Percentiles rank a stretch among this genome's conserved stretches.
These are phyloP conservation scores for Phyllosticta paracitricarpa DNA, from an alignment of 2,329 filamentous ascomycete species.

Conservation along the genomic window DNA sequence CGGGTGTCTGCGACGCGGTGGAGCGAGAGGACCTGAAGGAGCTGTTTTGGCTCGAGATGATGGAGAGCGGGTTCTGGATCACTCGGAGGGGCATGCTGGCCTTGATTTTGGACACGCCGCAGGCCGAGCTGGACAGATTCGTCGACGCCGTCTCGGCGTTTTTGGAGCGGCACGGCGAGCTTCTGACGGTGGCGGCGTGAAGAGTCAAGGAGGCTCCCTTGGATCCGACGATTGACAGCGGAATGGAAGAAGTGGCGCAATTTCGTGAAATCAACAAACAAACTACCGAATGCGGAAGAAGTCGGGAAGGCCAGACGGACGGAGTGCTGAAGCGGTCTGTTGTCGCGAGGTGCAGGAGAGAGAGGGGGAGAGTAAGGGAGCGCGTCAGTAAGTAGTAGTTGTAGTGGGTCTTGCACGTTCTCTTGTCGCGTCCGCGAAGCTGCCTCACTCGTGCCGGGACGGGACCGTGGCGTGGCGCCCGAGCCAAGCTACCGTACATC, in stretches of 20 bases:
- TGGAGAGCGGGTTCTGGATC: conserved; percentile 29
- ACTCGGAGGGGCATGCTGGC: conserved; percentile 26
- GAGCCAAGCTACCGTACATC: not conserved
- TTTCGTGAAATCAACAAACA: not conserved
- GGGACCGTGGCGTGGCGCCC: not conserved
- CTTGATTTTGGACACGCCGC: conserved; percentile 24
- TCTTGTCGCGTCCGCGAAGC: not conserved
- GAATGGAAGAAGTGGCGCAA: not conserved
- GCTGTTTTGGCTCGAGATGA: conserved; percentile 28
- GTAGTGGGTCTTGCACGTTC: not conserved
- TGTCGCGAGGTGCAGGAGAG: not conserved
- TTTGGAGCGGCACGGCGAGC: conserved; percentile 14
- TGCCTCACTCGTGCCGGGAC: not conserved
- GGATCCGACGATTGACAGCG: not conserved
- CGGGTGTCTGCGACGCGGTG: conserved; percentile 20
- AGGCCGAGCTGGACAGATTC: conserved; percentile 25
- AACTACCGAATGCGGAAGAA: not conserved
- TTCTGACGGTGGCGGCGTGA: conserved; percentile 8
- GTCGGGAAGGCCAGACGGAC: not conserved
- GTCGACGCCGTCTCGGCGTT: conserved; percentile 16
- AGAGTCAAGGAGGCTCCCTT: not conserved
- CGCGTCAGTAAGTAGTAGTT: too few relatives aligned
- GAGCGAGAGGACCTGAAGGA: conserved; percentile 23
- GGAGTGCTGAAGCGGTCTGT: not conserved
- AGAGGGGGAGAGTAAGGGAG: too few relatives aligned